Evolutionary conservation across 306 rosid genomes (phyloP), one percentile per base, ranked within the genome.

Genomic region (Vigna hirtella): DNA sequence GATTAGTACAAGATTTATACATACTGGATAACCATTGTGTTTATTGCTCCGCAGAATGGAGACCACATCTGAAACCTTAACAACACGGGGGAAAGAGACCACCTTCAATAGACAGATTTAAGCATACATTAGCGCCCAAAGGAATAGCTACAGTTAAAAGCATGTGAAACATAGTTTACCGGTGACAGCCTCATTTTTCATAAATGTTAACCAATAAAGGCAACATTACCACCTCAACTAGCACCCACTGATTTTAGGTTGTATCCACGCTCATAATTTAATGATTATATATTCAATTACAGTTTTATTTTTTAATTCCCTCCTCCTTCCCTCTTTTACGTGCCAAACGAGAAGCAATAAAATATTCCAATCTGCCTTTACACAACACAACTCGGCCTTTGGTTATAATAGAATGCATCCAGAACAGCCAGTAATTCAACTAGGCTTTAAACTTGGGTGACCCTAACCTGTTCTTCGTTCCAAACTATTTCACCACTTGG

Each of bases 1-100:
- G 64, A 63, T 69, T 76, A 61, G 64, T 76, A 81, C 18, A 76
- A 40, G 72, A 77, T 83, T 50, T n/a, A 68, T 73, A 59, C 97
- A 85, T 90, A 95, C 98, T n/a, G 99, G 99, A 79, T 89, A 95
- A 79, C 99, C 99, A 49, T 95, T 93, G 81, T 95, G 98, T 48
- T 83, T 58, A 86, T 95, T 95, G 96, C 97, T 88, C 80, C 47
- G 86, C 74, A 95, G 80, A 84, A 95, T 95, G 67, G 93, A 85
- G 81, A 87, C 88, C 79, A 93, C 79, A 72, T 95, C 98, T 66
- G 99, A 92, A 85, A 95, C 97, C 96, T 93, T 95, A 58, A 83
- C 94, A 75, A 95, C 88, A 36, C 98, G 98, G 53, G 99, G 98
- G 70, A 95, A 78, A 79, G 96, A 92, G 59, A 88, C 81, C 77